These are phyloP conservation scores for Sarocladium kiliense DNA, from an alignment of 2,329 filamentous ascomycete genomes.

Conservation along the genomic window DNA sequence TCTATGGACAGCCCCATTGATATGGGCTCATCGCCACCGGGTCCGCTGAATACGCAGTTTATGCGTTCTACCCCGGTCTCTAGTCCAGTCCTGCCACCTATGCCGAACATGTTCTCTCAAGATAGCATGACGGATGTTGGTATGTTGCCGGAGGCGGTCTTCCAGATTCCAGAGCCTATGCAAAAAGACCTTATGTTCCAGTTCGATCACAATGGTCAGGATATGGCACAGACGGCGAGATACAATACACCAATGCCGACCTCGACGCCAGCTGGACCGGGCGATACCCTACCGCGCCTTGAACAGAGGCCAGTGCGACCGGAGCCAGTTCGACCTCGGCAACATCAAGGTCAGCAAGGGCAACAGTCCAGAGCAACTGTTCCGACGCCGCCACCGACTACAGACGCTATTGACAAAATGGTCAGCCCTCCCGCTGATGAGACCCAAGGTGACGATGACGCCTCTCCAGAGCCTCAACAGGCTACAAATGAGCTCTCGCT, in stretches of 20 bases:
- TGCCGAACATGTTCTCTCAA: conserved; percentile 54
- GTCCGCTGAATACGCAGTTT: conserved; percentile 58
- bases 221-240: conserved; percentile 29
- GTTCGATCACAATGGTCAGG: conserved; percentile 29
- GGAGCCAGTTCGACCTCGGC: not conserved
- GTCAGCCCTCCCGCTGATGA: conserved; percentile 18
- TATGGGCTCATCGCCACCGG: conserved; percentile 85
- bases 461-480: not conserved
- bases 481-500: not conserved
- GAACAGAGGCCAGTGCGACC: conserved; percentile 20
- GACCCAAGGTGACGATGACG: not conserved
- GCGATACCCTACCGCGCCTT: conserved; percentile 10
- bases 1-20: conserved; percentile 69
- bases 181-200: conserved; percentile 36
- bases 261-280: conserved; percentile 11
- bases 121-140: conserved; percentile 75
- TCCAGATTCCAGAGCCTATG: conserved; percentile 4
- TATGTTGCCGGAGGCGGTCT: conserved; percentile 7
- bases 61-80: conserved; percentile 62
- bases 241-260: conserved; percentile 25
- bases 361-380: conserved; percentile 11
- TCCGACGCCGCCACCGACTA: conserved; percentile 34
- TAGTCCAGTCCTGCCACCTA: conserved; percentile 69
- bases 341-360: not conserved
- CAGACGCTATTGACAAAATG: conserved; percentile 29